A percentile compares a stretch with the other conserved stretches of the same genome.
Conservation (phyloP, 2,329 filamentous ascomycete genomes). For the Alternaria hordeiaustralica region DNA sequence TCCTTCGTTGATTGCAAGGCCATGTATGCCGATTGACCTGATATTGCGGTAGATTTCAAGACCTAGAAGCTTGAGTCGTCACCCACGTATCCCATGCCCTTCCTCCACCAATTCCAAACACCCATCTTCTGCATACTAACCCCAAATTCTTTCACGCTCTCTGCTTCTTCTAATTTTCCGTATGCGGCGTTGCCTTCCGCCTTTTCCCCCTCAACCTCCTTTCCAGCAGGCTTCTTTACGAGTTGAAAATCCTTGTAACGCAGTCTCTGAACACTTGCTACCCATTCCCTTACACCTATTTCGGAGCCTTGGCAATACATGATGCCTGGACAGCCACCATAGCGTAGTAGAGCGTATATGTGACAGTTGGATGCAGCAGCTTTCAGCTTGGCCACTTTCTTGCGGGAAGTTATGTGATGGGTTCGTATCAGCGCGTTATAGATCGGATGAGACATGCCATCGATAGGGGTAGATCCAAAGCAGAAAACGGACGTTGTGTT, state of each 20-base stretch:
- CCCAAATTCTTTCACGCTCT: slow-evolving; percentile 70
- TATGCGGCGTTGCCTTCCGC: slow-evolving; percentile 12
- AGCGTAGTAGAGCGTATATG: slow-evolving; percentile 70
- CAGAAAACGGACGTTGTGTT: not conserved
- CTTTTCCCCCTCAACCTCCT: slow-evolving; percentile 20
- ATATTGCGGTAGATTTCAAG: not conserved
- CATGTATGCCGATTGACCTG: not conserved
- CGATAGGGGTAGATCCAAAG: not conserved
- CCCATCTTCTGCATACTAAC: slow-evolving; percentile 66
- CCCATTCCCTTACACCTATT: slow-evolving; percentile 66
- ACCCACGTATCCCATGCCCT: slow-evolving; percentile 65
- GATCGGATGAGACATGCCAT: slow-evolving; percentile 31
- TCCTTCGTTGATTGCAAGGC: not conserved
- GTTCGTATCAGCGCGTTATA: slow-evolving; percentile 74
- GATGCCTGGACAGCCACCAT: slow-evolving; percentile 73
- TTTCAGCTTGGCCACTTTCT: slow-evolving; percentile 70
- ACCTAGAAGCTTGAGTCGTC: slow-evolving; percentile 15
- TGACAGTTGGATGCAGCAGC: slow-evolving; percentile 68
- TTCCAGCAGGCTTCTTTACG: slow-evolving; percentile 58
- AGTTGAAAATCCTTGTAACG: slow-evolving; percentile 78
- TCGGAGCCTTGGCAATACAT: slow-evolving; percentile 78
- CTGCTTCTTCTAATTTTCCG: slow-evolving; percentile 61
- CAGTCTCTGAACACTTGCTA: slow-evolving; percentile 66
- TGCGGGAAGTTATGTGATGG: slow-evolving; percentile 81
- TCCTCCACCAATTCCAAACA: slow-evolving; percentile 70